Base-by-base conservation (phyloP, 345 rosid species). In the Brassica carinata region DNA sequence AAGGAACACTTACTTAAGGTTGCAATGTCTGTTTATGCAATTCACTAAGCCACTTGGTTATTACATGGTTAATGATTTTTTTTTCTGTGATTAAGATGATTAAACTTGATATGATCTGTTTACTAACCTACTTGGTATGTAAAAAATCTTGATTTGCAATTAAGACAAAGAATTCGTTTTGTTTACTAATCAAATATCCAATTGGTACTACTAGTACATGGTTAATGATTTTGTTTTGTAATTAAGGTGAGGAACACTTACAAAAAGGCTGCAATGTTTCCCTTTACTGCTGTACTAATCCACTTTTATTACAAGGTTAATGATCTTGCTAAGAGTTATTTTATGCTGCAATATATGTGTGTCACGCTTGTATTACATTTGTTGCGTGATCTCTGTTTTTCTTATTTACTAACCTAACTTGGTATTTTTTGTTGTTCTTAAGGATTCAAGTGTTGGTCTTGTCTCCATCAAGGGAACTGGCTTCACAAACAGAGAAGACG, bases 401-500 rank as follows among this genome's bases (percentile, higher is more conserved):
- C 19, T 33, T 14, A 26, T 73, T 72, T 17, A 8, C 53, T 66
- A 11, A 36, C 66, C 34, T 30, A 36, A 67, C 1, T 79, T 65
- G 66, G 7, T 40, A 0, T 10, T 53, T 7, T 1, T 57, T 57
- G 27, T 59, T 23, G 59, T 43, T 51, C 17, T 51, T 5, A 57
- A 93, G 98, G 95, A 90, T 96, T 33, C 99, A 96, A 79, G 98
- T 90, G 0, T 85, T 92, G 85, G 93, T 96, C 19, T 84, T 92
- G 87, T 96, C 97, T 5, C 99, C 99, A 2, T 92, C 97, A 5
- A 92, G 99, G 82, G 99, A 96, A 69, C 79, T 93, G 78, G 98
- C 99, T 31, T 74, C 91, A n/a, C 99, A 93, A 83, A 96, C 99
- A 18, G 96, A 92, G 89, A 92, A 89, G 78, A 93, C 91, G 33